Conservation (phyloP, 768 basidiomycete species). For the Asterophora parasitica region DNA sequence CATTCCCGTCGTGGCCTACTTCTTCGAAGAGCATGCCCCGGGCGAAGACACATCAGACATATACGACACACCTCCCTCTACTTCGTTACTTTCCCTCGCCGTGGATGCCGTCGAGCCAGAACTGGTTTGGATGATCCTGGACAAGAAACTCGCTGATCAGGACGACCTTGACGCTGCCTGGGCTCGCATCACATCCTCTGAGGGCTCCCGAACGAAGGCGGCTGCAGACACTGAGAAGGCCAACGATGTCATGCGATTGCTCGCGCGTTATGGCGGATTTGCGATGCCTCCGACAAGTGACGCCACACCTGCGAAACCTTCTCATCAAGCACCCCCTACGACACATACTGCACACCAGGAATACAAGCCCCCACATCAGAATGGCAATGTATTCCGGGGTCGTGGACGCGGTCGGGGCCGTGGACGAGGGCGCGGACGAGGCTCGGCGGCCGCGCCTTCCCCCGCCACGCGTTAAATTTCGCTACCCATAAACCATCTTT, state of each 20-base stretch:
- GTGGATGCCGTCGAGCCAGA: conserved; percentile 59
- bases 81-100: conserved; percentile 49
- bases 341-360: background rate
- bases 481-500: background rate
- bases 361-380: background rate
- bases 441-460: conserved; percentile 1
- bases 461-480: conserved; percentile 11
- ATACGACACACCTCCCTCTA: conserved; percentile 40
- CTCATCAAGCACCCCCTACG: background rate
- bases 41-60: conserved; percentile 46
- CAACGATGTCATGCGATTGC: conserved; percentile 47
- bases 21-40: conserved; percentile 58
- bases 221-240: conserved; percentile 30
- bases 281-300: conserved; percentile 39
- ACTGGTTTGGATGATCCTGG: conserved; percentile 58
- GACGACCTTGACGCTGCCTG: conserved; percentile 49
- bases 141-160: conserved; percentile 46
- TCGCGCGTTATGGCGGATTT: conserved; percentile 48
- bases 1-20: conserved; percentile 48
- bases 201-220: conserved; percentile 20
- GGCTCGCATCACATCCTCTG: conserved; percentile 39
- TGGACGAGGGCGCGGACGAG: conserved; percentile 21
- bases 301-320: background rate
- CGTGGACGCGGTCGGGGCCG: conserved; percentile 33
- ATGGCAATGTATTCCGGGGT: conserved; percentile 22